These are phyloP conservation scores for Daldinia bambusicola DNA, from an alignment of 495 filamentous ascomycete genomes.

Conservation along the genomic window DNA sequence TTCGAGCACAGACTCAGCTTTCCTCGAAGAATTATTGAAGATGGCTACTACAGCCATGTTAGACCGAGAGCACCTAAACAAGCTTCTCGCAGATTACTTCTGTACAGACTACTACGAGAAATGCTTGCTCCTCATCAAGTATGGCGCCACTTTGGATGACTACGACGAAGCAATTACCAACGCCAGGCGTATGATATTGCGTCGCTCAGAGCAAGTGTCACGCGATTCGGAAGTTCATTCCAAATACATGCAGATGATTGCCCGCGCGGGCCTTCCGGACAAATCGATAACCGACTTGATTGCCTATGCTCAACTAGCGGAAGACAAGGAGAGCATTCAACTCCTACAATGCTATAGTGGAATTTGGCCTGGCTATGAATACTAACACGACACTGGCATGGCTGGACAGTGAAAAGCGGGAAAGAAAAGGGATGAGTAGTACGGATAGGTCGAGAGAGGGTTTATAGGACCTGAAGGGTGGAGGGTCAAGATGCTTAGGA, in stretches of 20 bases:
- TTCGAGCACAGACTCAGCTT: not conserved
- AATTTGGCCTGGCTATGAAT: not conserved
- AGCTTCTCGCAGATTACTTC: not conserved
- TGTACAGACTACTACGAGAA: not conserved
- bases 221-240: not conserved
- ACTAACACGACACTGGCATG: not conserved
- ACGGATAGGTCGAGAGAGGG: too few species aligned
- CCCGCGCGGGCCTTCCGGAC: not conserved
- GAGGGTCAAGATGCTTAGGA: not conserved
- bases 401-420: not conserved
- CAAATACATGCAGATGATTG: not conserved
- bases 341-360: not conserved
- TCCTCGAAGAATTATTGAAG: not conserved
- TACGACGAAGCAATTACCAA: not conserved
- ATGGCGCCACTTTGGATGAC: not conserved
- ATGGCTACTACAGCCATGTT: not conserved
- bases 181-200: not conserved
- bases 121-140: not conserved
- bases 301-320: not conserved
- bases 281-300: not conserved
- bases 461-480: too few species aligned
- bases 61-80: not conserved
- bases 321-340: not conserved
- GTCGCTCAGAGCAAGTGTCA: not conserved
- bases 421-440: too few species aligned